Conservation (phyloP, 2,329 filamentous ascomycete species). For the Curvularia eragrostidis region DNA sequence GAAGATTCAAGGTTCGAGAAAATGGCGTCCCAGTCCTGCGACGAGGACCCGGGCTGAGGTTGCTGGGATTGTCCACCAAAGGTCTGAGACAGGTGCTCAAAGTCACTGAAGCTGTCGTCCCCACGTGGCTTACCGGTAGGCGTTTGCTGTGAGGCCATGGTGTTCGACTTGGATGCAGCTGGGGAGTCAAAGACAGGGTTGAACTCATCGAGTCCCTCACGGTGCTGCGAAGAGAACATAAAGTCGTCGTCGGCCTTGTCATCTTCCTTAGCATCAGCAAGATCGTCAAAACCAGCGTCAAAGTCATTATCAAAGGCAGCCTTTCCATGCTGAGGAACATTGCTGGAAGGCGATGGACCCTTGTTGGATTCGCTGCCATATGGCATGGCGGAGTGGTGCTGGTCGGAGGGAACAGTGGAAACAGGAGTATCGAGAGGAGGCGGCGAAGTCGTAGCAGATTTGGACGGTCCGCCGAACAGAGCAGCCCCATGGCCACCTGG, state of each 20-base stretch:
- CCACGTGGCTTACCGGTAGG: constrained; percentile 48
- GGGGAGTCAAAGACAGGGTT: constrained; percentile 80
- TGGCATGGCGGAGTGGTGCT: constrained; percentile 52
- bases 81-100: constrained; percentile 54
- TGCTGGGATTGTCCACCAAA: constrained; percentile 50
- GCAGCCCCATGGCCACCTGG: constrained; percentile 50
- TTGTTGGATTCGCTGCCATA: constrained; percentile 46
- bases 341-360: constrained; percentile 35
- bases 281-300: constrained; percentile 80
- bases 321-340: constrained; percentile 51
- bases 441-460: constrained; percentile 47
- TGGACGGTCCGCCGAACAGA: constrained; percentile 49
- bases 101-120: constrained; percentile 59
- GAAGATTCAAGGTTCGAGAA: constrained; percentile 78
- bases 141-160: constrained; percentile 54
- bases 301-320: constrained; percentile 74
- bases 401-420: constrained; percentile 52
- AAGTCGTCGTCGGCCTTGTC: constrained; percentile 78
- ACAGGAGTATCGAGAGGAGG: constrained; percentile 50
- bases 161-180: constrained; percentile 57
- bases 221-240: constrained; percentile 67
- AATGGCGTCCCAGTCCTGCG: constrained; percentile 93
- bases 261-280: constrained; percentile 82
- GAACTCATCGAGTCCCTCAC: constrained; percentile 76
- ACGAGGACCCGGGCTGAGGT: constrained; percentile 50